Base-by-base conservation (phyloP, 192 early-diverging fungal species). In the Backusella macrospora region DNA sequence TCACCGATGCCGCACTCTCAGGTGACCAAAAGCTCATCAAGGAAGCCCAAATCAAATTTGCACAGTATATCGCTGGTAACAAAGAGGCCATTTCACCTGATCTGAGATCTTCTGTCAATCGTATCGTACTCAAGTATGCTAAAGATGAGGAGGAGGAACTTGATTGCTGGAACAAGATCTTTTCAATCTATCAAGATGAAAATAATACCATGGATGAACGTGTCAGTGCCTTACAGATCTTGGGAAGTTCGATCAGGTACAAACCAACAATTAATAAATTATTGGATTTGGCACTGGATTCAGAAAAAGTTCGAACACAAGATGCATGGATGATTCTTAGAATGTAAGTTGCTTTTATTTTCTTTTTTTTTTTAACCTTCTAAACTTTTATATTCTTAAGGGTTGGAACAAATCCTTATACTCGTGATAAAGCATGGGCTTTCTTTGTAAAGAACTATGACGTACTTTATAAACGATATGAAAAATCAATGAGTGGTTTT, bases 381-480 rank as follows among this genome's bases (percentile, higher is more conserved):
- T 16, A 14, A 38, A 6, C 1, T 10, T 64, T 10, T 6, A 26
- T 39, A 42, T 18, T 18, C 37, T 10, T 65, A 16, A 37, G 66
- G 21, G 23, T 92, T 74, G 81, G 79, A 13, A 73, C 80, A 26
- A 88, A 90, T 75, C 79, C 80, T 6, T 72, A 77, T 42, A 75
- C 84, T 49, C 90, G 92, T 45, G 78, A 87, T 45, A 75, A 62
- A 5, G 44, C 92, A 70, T 93, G 91, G 90, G 78, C 86, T 49
- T 92, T 86, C 76, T 86, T 92, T 76, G 81, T 83, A 66, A 47
- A 71, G 37, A 89, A 90, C 79, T 95, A 86, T 76, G 81, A 84
- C n/a, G 70, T 84, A 64, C 70, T 93, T 66, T 72, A 77, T 45
- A 72, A 73, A 26, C 84, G 88, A 68, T 95, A 89, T 79, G 80